Evolutionary conservation across 345 rosid genomes (phyloP).

Genomic region (Excoecaria agallocha): DNA sequence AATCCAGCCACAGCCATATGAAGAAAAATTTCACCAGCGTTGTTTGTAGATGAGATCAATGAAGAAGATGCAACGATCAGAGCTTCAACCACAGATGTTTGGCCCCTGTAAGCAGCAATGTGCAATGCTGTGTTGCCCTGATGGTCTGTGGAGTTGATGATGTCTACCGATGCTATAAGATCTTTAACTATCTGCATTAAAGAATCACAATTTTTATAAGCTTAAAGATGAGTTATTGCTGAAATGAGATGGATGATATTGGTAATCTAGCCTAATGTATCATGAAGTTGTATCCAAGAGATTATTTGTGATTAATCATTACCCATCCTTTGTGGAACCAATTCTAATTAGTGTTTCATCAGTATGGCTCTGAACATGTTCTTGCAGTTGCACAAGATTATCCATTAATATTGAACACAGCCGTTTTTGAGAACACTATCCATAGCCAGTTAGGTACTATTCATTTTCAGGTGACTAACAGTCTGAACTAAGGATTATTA

Average conservation of each 20-base stretch:
- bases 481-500: background rate
- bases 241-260: background rate
- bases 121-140: constrained; percentile 79
- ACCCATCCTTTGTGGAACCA: no score
- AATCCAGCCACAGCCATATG: constrained; percentile 76
- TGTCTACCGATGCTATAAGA: constrained; percentile 47
- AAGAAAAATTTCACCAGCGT: constrained; percentile 75
- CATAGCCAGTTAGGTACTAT: background rate
- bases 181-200: constrained; percentile 58
- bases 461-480: background rate
- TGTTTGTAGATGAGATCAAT: constrained; percentile 47
- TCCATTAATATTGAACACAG: background rate
- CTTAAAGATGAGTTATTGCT: background rate
- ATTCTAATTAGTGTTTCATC: no score
- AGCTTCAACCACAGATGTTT: constrained; percentile 53
- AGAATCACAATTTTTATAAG: background rate
- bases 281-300: background rate
- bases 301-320: background rate
- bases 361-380: no score
- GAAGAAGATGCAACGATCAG: constrained; percentile 53
- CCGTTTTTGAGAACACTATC: background rate
- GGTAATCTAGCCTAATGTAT: background rate
- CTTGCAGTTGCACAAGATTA: background rate
- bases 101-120: constrained; percentile 72
- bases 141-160: constrained; percentile 48